phyloP scores from a whole-genome alignment of 2,329 filamentous ascomycete genomes.

The Lasiodiplodia citricola region DNA sequence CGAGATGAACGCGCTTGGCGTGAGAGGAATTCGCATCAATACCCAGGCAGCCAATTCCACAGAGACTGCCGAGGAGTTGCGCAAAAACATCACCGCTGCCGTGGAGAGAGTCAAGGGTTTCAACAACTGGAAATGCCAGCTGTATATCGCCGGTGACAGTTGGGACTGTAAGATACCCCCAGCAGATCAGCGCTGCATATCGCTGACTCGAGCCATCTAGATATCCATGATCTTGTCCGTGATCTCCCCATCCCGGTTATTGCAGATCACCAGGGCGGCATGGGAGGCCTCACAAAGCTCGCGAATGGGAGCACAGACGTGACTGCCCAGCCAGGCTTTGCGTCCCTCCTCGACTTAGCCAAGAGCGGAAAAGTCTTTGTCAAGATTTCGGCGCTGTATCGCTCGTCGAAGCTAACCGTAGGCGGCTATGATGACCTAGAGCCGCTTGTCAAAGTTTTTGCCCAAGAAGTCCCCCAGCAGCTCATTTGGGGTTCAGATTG shows the following conservation, averaged over 20 bases:
- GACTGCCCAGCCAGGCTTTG: background rate
- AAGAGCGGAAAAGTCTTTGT: background rate
- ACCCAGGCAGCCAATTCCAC: background rate
- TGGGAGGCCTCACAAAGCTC: background rate
- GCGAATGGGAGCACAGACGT: background rate
- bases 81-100: background rate
- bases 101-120: background rate
- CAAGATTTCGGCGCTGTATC: conserved; percentile 2
- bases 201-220: background rate
- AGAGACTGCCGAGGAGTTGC: background rate
- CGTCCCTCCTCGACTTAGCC: background rate
- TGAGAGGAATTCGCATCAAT: background rate
- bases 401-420: background rate
- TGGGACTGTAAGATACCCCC: background rate
- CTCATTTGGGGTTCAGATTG: conserved; percentile 11
- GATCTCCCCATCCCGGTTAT: background rate
- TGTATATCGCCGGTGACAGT: background rate
- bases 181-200: background rate
- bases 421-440: background rate
- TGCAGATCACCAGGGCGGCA: conserved; percentile 9
- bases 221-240: background rate
- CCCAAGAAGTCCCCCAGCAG: background rate
- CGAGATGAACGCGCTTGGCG: background rate
- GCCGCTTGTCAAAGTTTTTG: background rate
- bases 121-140: background rate